Conservation (phyloP, 805 yeast species). For the Saturnispora dispora region DNA sequence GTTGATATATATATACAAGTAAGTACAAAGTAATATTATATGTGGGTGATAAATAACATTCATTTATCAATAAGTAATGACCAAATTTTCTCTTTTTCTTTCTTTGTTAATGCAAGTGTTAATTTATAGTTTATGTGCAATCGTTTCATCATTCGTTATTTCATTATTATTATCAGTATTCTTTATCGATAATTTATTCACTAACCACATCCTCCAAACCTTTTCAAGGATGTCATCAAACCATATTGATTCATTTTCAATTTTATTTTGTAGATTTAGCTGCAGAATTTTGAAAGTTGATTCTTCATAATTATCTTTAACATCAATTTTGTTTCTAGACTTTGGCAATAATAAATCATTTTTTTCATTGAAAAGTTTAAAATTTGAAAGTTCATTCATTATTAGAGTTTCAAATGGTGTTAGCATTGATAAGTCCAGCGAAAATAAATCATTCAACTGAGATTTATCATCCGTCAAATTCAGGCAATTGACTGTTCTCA, state of each 20-base stretch:
- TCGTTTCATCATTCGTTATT: not conserved
- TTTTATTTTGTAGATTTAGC: not conserved
- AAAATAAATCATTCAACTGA: constrained; percentile 1
- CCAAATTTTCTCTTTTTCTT: not conserved
- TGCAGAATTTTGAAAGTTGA: not conserved
- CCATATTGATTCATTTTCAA: not conserved
- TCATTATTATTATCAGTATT: not conserved
- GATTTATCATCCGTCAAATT: not conserved
- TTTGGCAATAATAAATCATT: not conserved
- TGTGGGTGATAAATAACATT: not conserved
- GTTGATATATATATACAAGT: not conserved
- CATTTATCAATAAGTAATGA: not conserved
- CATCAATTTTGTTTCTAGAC: too few relatives aligned
- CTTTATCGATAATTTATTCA: not conserved
- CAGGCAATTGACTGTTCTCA: not conserved
- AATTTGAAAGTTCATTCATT: not conserved
- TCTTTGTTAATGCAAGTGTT: not conserved
- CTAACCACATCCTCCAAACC: not conserved
- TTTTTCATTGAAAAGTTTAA: not conserved
- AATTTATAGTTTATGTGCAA: not conserved
- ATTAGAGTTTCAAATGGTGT: constrained; percentile 10
- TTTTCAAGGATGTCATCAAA: not conserved
- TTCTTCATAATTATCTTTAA: not conserved
- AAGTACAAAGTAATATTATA: not conserved
- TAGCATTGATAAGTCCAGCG: constrained; percentile 7